Percentiles rank a stretch among this genome's conserved stretches.
Conservation (phyloP, 129 eudicot species). For the Cynara cardunculus region DNA sequence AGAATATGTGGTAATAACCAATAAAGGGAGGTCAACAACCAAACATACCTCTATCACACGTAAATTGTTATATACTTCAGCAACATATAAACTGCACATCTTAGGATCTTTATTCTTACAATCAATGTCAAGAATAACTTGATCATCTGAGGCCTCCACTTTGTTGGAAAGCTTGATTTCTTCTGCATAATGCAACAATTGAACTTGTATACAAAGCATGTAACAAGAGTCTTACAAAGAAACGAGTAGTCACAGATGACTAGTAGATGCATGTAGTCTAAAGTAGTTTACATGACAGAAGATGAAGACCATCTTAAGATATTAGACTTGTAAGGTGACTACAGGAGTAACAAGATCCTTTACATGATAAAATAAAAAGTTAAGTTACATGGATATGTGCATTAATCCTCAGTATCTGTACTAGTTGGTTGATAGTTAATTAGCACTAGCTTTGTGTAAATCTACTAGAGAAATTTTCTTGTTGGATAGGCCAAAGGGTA, state of each 20-base stretch:
- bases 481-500: background rate
- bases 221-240: background rate
- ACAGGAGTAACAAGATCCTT: too few relatives aligned
- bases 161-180: constrained; percentile 29
- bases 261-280: too few relatives aligned
- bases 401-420: too few relatives aligned
- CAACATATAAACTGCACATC: constrained; percentile 82
- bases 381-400: background rate
- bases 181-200: constrained; percentile 23
- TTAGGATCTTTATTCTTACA: constrained; percentile 68
- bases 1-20: constrained; percentile 9
- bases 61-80: constrained; percentile 54
- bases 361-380: background rate
- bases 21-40: constrained; percentile 13
- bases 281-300: too few relatives aligned
- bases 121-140: constrained; percentile 56
- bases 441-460: background rate
- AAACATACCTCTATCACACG: constrained; percentile 67
- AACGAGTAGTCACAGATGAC: background rate
- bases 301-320: too few relatives aligned
- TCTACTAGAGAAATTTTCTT: background rate
- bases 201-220: background rate
- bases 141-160: constrained; percentile 34
- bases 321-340: too few relatives aligned
- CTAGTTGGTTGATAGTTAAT: background rate